A percentile compares a stretch with the other conserved stretches of the same genome.
Conservation (phyloP, 2,329 filamentous ascomycete species). For the Claviceps sp. region DNA sequence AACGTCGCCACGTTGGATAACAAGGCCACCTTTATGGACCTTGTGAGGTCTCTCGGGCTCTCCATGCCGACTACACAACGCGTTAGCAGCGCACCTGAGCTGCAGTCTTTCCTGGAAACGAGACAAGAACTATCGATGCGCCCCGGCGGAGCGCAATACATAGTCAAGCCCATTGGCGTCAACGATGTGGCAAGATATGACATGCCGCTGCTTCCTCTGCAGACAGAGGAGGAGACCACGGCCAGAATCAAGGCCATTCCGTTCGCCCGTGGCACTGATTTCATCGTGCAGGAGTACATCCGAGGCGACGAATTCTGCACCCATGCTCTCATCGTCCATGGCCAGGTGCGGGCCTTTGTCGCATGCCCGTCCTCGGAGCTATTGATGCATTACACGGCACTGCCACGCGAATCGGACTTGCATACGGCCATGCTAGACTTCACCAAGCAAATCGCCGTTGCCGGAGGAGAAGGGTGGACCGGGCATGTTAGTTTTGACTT, state of each 20-base stretch:
- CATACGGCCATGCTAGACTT: slow-evolving; percentile 50
- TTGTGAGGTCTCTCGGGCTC: slow-evolving; percentile 40
- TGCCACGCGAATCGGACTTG: slow-evolving; percentile 40
- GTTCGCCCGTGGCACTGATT: slow-evolving; percentile 42
- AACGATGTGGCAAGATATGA: slow-evolving; percentile 45
- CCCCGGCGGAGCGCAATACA: slow-evolving; percentile 31
- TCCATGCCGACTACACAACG: slow-evolving; percentile 37
- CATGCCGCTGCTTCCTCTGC: slow-evolving; percentile 52
- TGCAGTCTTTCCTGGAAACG: slow-evolving; percentile 36
- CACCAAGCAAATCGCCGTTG: slow-evolving; percentile 42
- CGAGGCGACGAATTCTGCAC: slow-evolving; percentile 53
- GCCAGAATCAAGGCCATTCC: slow-evolving; percentile 29
- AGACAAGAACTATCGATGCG: slow-evolving; percentile 11
- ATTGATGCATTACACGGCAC: slow-evolving; percentile 51
- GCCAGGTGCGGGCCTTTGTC: slow-evolving; percentile 51
- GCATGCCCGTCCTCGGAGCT: slow-evolving; percentile 51
- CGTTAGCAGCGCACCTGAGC: slow-evolving; percentile 39
- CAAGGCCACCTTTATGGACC: slow-evolving; percentile 51
- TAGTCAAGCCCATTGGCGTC: slow-evolving; percentile 53
- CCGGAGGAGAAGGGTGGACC: slow-evolving; percentile 24
- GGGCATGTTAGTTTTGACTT: slow-evolving; percentile 2
- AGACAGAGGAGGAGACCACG: slow-evolving; percentile 40
- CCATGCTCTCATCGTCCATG: slow-evolving; percentile 53
- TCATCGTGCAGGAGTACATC: slow-evolving; percentile 51
- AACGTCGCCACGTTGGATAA: slow-evolving; percentile 47